These are phyloP conservation scores for Cystobasidium sp. DNA, from an alignment of 1,284 basidiomycete genomes.

Conservation along the genomic window DNA sequence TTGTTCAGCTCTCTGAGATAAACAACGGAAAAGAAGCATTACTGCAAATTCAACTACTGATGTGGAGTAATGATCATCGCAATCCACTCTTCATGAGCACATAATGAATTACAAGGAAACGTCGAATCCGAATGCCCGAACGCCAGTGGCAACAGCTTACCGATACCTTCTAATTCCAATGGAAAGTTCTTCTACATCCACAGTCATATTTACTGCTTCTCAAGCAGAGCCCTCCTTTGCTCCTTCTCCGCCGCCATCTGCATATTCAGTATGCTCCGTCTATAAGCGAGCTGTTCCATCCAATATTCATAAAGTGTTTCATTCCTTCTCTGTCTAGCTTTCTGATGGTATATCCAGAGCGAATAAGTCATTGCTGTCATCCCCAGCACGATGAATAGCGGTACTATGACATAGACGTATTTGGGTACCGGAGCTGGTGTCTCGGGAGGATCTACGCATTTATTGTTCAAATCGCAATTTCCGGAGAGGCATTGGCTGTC, in stretches of 20 bases:
- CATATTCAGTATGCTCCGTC: constrained; percentile 33
- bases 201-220: background rate
- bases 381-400: constrained; percentile 70
- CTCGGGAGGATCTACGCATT: constrained; percentile 68
- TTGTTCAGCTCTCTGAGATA: too few species aligned
- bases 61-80: too few species aligned
- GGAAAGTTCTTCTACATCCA: background rate
- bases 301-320: constrained; percentile 31
- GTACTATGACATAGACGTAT: constrained; percentile 76
- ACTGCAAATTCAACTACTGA: too few species aligned
- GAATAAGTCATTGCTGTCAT: constrained; percentile 20
- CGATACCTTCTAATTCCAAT: background rate
- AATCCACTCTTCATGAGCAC: too few species aligned
- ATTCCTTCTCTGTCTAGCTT: constrained; percentile 15
- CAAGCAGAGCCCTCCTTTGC: constrained; percentile 1
- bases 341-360: constrained; percentile 22
- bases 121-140: too few species aligned
- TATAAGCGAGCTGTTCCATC: constrained; percentile 31
- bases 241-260: constrained; percentile 30
- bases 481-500: constrained; percentile 82
- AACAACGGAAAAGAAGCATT: too few species aligned
- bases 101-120: too few species aligned
- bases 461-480: constrained; percentile 68
- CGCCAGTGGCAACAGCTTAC: too few species aligned
- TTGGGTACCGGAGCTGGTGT: constrained; percentile 67